phyloP scores from a whole-genome alignment of 768 basidiomycete genomes.

The Podaxis sp. region DNA sequence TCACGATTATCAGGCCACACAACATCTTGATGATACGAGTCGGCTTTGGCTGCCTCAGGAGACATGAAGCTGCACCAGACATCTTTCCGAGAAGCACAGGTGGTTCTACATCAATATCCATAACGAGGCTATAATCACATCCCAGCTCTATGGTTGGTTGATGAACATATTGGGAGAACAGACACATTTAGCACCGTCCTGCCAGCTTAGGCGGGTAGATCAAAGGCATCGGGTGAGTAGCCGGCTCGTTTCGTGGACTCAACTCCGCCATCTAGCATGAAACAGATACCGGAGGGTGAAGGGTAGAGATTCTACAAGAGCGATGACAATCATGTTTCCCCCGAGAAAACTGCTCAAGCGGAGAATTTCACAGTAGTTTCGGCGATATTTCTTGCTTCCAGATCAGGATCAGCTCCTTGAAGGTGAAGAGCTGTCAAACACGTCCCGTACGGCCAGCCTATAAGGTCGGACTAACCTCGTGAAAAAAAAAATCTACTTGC shows the following conservation, averaged over 20 bases:
- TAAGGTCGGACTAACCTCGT: neutral
- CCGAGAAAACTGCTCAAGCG: neutral
- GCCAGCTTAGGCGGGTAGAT: neutral
- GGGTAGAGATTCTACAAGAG: neutral
- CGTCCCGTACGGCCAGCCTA: too few relatives aligned
- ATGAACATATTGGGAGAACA: neutral
- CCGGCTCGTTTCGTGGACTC: neutral
- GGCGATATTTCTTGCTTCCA: neutral
- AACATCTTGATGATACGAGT: neutral
- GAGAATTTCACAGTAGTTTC: neutral
- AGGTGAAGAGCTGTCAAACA: neutral
- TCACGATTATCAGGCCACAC: neutral
- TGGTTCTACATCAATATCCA: neutral
- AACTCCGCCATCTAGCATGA: neutral
- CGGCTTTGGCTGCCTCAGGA: neutral
- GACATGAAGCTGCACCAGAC: neutral
- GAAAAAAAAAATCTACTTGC: neutral
- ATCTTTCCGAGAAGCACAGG: neutral
- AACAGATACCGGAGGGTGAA: neutral
- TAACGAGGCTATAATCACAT: neutral
- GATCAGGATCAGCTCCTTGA: neutral
- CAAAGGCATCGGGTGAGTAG: neutral
- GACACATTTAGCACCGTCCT: neutral
- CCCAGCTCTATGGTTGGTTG: neutral
- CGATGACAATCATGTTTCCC: neutral